Evolutionary conservation across 495 filamentous ascomycete genomes (phyloP).

Genomic region (Penicillium paxilli): DNA sequence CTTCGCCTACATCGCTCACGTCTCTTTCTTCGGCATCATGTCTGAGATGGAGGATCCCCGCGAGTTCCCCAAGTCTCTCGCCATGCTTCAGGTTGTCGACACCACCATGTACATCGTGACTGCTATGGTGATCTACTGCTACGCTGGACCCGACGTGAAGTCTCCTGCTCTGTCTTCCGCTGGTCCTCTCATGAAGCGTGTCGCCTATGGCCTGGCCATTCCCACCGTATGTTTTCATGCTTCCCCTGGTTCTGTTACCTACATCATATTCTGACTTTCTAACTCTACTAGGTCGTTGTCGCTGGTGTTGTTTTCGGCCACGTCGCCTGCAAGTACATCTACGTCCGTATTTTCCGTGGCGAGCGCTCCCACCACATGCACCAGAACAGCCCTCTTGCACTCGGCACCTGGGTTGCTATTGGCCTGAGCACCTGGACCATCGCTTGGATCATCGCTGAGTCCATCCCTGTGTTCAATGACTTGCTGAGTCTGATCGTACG

Average conservation of each 20-base stretch:
- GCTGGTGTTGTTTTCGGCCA: slow-evolving; percentile 62
- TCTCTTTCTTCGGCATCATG: slow-evolving; percentile 73
- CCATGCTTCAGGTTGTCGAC: slow-evolving; percentile 59
- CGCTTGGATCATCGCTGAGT: slow-evolving; percentile 71
- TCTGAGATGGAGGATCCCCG: slow-evolving; percentile 68
- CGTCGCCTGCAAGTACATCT: slow-evolving; percentile 61
- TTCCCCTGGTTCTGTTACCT: neutral
- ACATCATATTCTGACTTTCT: neutral
- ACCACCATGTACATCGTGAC: slow-evolving; percentile 59
- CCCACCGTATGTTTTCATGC: slow-evolving; percentile 48
- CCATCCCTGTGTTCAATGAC: slow-evolving; percentile 71
- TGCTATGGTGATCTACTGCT: slow-evolving; percentile 60
- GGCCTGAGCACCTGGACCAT: slow-evolving; percentile 58
- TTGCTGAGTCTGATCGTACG: slow-evolving; percentile 51
- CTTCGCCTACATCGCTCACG: slow-evolving; percentile 47
- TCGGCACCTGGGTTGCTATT: slow-evolving; percentile 58
- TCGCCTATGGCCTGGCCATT: slow-evolving; percentile 74
- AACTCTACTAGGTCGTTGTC: slow-evolving; percentile 19
- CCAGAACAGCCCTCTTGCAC: slow-evolving; percentile 47
- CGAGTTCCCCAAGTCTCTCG: slow-evolving; percentile 64
- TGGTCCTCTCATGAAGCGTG: slow-evolving; percentile 59
- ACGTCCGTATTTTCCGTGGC: slow-evolving; percentile 58
- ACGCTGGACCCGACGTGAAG: slow-evolving; percentile 62
- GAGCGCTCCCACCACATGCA: slow-evolving; percentile 52
- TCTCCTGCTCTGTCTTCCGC: slow-evolving; percentile 73